These are phyloP conservation scores for Diaporthe batatas DNA, from an alignment of 2,329 filamentous ascomycete species.

Conservation along the genomic window DNA sequence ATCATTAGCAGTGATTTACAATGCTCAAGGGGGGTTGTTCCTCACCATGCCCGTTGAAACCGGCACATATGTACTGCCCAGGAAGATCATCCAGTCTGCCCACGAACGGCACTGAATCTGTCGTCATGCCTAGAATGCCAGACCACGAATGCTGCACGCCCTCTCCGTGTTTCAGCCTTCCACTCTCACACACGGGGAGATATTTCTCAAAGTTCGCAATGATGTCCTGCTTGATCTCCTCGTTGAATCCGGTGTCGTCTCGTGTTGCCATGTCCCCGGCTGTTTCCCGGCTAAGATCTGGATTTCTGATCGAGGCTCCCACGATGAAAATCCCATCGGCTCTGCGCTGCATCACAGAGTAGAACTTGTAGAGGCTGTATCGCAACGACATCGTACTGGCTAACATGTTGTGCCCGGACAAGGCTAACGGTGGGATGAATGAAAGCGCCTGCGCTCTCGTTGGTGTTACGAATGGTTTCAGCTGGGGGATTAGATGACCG, in stretches of 20 bases:
- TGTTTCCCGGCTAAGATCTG: constrained; percentile 51
- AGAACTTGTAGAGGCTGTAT: constrained; percentile 61
- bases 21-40: neutral
- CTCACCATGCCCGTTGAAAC: constrained; percentile 62
- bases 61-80: constrained; percentile 63
- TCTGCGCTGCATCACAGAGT: constrained; percentile 61
- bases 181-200: constrained; percentile 50
- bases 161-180: constrained; percentile 53
- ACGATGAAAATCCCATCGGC: constrained; percentile 59
- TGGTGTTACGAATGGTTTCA: constrained; percentile 54
- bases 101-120: constrained; percentile 61
- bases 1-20: neutral
- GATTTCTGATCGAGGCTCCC: constrained; percentile 58
- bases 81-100: constrained; percentile 55
- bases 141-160: constrained; percentile 61
- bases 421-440: constrained; percentile 54
- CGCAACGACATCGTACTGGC: constrained; percentile 59
- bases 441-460: constrained; percentile 60
- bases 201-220: constrained; percentile 51
- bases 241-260: constrained; percentile 56
- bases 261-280: constrained; percentile 50
- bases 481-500: constrained; percentile 53
- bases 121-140: constrained; percentile 62
- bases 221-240: constrained; percentile 56
- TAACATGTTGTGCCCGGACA: constrained; percentile 52